Percentiles rank a stretch among this genome's conserved stretches.
These are phyloP conservation scores for Fereydounia khargensis DNA, from an alignment of 1,284 basidiomycete genomes.

Conservation along the genomic window DNA sequence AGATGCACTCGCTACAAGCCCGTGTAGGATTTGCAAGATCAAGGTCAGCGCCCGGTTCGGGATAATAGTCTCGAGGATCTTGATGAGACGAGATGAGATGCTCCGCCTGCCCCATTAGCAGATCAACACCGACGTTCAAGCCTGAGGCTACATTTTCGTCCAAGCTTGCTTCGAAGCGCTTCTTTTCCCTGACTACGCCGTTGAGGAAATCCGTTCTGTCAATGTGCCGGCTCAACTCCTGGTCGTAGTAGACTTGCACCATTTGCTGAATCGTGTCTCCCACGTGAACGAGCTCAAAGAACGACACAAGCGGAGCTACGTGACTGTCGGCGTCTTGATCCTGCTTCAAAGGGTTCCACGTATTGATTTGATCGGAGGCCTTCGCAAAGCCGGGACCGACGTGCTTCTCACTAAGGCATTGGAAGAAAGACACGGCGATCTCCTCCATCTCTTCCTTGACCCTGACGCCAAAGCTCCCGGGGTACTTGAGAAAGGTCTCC, in stretches of 20 bases:
- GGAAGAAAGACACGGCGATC: constrained; percentile 79
- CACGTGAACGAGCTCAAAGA: constrained; percentile 94
- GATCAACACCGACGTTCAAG: constrained; percentile 88
- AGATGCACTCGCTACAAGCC: constrained; percentile 81
- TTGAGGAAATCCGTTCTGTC: constrained; percentile 85
- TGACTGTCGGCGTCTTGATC: constrained; percentile 61
- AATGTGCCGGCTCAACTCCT: constrained; percentile 65
- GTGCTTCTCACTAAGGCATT: constrained; percentile 75
- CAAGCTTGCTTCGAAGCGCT: constrained; percentile 83
- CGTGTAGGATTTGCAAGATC: constrained; percentile 68
- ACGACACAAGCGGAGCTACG: constrained; percentile 88
- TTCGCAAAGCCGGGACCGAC: constrained; percentile 83
- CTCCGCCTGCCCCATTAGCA: constrained; percentile 96
- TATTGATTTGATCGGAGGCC: constrained; percentile 57
- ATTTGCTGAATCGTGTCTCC: constrained; percentile 97
- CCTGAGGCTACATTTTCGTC: constrained; percentile 92
- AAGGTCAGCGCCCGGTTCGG: constrained; percentile 59
- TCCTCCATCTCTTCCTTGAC: constrained; percentile 75
- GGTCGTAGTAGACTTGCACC: constrained; percentile 96
- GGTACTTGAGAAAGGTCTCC: constrained; percentile 83
- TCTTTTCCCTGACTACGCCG: constrained; percentile 89
- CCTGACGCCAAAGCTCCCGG: constrained; percentile 62
- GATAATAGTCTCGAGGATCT: constrained; percentile 83
- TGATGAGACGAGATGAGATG: constrained; percentile 83
- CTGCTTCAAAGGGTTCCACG: constrained; percentile 24